Base-by-base conservation (phyloP, 2,329 filamentous ascomycete species). In the Coniochaeta ligniaria region DNA sequence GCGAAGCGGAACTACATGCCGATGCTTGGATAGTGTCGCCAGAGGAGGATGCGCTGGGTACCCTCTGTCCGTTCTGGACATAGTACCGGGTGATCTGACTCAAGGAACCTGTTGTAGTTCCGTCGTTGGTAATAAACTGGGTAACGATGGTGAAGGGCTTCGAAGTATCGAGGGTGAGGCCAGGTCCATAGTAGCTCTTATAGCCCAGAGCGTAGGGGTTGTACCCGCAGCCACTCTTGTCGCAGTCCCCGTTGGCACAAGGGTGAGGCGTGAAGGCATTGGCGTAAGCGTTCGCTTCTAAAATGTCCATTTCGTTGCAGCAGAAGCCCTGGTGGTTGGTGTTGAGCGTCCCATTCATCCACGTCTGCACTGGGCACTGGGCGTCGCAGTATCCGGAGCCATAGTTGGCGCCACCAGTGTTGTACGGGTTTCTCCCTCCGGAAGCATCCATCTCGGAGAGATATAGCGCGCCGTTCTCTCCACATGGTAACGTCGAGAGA, bases 381-480 rank as follows among this genome's bases (percentile, higher is more conserved):
- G 78, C 75, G 64, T 82, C 80, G 61, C 83, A 85, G 72, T 85
- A 84, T n/a, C 82, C 83, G 17, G 78, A 80, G 41, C 82, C 82
- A 62, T 80, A 82, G 57, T 76, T 74, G 35, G 82, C 81, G 63
- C 82, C 82, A 58, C 78, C 82, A 60, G 76, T 76, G 72, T 81
- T 81, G 61, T 61, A 74, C 0, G 76, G 64, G 70, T 78, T 81
- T 64, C 77, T 59, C 41, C 83, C 83, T 67, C 84, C 84, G 67
- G 85, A 82, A 7, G 78, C 74, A n/a, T 81, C 78, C 83, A 88
- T 87, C 66, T 79, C 74, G 24, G 82, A 78, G 43, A 87, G 80
- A 74, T 87, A 86, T 36, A 87, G 71, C 26, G 84, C 84, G 60
- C 84, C 85, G 71, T 88, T 87, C 64, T 87, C 71, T 59, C 85